Percentiles rank a stretch among this genome's conserved stretches.
phyloP scores from a whole-genome alignment of 352 stramenopile species.

The Globisporangium polare region DNA sequence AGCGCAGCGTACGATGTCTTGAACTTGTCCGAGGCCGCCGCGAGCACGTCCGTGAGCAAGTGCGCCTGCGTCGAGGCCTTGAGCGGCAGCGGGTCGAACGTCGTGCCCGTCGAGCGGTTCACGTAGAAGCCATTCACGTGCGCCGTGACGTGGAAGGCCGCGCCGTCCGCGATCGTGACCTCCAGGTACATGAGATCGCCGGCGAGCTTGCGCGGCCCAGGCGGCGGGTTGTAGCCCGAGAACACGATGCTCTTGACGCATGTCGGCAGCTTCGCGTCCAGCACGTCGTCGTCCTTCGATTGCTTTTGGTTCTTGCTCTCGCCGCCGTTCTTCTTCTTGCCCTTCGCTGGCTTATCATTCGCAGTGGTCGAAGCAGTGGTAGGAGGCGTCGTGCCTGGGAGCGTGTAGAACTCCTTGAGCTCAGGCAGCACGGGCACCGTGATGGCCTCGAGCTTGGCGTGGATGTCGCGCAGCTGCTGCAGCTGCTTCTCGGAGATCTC shows the following conservation, averaged over 20 bases:
- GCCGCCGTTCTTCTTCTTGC: constrained; percentile 29
- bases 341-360: constrained; percentile 26
- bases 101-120: constrained; percentile 75
- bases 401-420: constrained; percentile 69
- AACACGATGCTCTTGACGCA: constrained; percentile 91
- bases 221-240: constrained; percentile 94
- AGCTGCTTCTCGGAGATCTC: constrained; percentile 80
- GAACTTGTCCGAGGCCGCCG: constrained; percentile 69
- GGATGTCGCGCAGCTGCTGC: constrained; percentile 75
- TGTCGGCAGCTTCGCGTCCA: constrained; percentile 61
- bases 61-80: constrained; percentile 42
- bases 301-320: constrained; percentile 28
- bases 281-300: constrained; percentile 31
- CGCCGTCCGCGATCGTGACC: constrained; percentile 69
- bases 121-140: constrained; percentile 93
- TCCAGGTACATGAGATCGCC: constrained; percentile 95
- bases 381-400: constrained; percentile 24
- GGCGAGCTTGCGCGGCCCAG: constrained; percentile 84
- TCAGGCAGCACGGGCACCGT: constrained; percentile 58
- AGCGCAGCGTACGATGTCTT: constrained; percentile 63
- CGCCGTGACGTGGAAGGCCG: constrained; percentile 83
- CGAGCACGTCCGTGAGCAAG: constrained; percentile 81
- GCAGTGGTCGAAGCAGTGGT: constrained; percentile 11
- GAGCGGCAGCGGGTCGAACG: constrained; percentile 81
- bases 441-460: constrained; percentile 76